A percentile compares a stretch with the other conserved stretches of the same genome.
phyloP scores from a whole-genome alignment of 441 rosid genomes.

The Hura crepitans region DNA sequence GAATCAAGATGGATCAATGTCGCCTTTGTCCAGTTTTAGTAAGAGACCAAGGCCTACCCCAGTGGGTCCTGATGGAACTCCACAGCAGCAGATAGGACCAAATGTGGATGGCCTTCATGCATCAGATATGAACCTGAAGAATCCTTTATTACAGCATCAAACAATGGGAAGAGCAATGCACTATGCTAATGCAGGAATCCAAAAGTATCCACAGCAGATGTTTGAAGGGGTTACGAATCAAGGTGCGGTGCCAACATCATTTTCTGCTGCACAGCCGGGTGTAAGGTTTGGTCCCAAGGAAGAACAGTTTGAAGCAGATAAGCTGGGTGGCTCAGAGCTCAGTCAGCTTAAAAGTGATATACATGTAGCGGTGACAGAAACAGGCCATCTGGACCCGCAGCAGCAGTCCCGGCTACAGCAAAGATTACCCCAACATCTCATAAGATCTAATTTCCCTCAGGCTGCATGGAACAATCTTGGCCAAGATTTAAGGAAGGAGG shows the following conservation, averaged over 20 bases:
- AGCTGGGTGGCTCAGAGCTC: slow-evolving; percentile 47
- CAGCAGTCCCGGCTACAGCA: slow-evolving; percentile 54
- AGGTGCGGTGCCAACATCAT: slow-evolving; percentile 52
- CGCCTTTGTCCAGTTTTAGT: slow-evolving; percentile 55
- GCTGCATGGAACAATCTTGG: slow-evolving; percentile 59
- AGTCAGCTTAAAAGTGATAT: slow-evolving; percentile 47
- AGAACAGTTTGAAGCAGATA: slow-evolving; percentile 72
- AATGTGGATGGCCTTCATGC: slow-evolving; percentile 59
- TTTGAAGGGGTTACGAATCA: slow-evolving; percentile 67
- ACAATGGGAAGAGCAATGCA: slow-evolving; percentile 61
- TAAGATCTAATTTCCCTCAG: slow-evolving; percentile 60
- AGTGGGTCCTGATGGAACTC: slow-evolving; percentile 55
- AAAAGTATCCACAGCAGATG: slow-evolving; percentile 67
- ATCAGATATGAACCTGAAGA: slow-evolving; percentile 68
- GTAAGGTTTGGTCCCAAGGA: slow-evolving; percentile 63
- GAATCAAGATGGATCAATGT: slow-evolving; percentile 60
- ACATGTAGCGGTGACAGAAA: slow-evolving; percentile 50
- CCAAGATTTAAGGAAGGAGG: slow-evolving; percentile 78
- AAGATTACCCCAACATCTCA: slow-evolving; percentile 51
- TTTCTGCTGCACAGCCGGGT: slow-evolving; percentile 54
- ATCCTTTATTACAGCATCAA: slow-evolving; percentile 51
- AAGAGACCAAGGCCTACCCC: slow-evolving; percentile 58
- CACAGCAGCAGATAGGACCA: slow-evolving; percentile 58
- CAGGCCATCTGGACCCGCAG: slow-evolving; percentile 53
- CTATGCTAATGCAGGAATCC: slow-evolving; percentile 50